Evolutionary conservation across 1,284 basidiomycete genomes (phyloP).

Genomic region (Ganoderma lingzhi): DNA sequence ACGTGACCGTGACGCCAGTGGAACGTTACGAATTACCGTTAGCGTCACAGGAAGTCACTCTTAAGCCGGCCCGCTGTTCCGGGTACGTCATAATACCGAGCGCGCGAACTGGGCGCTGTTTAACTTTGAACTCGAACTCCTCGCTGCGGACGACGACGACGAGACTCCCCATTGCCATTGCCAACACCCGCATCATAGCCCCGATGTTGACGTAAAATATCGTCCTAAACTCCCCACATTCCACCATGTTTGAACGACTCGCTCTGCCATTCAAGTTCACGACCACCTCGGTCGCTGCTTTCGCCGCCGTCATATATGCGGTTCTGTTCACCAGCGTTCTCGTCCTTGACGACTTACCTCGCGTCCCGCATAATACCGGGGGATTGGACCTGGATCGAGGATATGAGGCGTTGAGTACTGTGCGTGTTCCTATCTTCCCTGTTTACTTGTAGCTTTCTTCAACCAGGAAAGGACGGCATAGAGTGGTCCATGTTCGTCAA

Average conservation of each 20-base stretch:
- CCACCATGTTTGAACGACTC: conserved; percentile 10
- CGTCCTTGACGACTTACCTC: conserved; percentile 60
- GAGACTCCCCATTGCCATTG: neutral
- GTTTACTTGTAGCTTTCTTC: neutral
- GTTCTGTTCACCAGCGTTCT: conserved; percentile 61
- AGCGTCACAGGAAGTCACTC: neutral
- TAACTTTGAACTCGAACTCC: neutral
- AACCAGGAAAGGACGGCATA: neutral
- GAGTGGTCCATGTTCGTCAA: neutral
- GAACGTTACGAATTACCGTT: neutral
- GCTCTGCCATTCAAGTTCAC: conserved; percentile 37
- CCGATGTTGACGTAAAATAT: neutral
- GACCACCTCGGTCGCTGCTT: conserved; percentile 55
- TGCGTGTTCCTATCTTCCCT: conserved; percentile 38
- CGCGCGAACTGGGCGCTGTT: neutral
- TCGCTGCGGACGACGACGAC: conserved; percentile 6
- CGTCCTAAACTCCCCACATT: neutral
- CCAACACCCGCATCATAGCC: neutral
- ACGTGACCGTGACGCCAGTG: conserved; percentile 23
- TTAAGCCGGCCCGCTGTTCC: neutral
- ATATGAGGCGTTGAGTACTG: conserved; percentile 66
- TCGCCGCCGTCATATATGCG: conserved; percentile 60
- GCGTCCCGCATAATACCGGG: conserved; percentile 53
- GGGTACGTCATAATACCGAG: conserved; percentile 9
- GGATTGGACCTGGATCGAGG: conserved; percentile 67